Evolutionary conservation across 768 basidiomycete species (phyloP).

Genomic region (Amanita pallidorosea): DNA sequence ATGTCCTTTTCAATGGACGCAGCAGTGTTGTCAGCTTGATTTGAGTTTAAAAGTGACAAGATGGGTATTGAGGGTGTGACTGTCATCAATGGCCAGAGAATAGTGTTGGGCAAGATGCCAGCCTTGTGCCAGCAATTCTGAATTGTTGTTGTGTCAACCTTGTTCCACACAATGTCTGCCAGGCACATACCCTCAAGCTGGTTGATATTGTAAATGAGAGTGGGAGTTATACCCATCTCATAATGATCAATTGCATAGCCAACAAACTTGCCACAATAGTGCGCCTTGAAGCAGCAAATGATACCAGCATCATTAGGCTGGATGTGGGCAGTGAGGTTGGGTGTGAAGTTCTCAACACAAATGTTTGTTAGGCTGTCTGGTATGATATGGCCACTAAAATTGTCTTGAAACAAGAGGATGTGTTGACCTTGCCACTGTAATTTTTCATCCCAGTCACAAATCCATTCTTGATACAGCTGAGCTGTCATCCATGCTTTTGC

Average conservation of each 20-base stretch:
- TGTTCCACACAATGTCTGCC: too few relatives aligned
- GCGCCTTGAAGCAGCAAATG: slow-evolving; percentile 23
- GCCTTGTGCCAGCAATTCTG: too few relatives aligned
- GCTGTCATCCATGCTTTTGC: too few relatives aligned
- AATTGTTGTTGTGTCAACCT: neutral
- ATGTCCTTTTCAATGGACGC: too few relatives aligned
- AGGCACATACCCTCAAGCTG: too few relatives aligned
- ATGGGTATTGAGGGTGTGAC: slow-evolving; percentile 13
- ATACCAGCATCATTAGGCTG: slow-evolving; percentile 26
- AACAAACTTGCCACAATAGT: slow-evolving; percentile 14
- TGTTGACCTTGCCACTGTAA: neutral
- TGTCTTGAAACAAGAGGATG: too few relatives aligned
- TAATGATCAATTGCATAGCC: slow-evolving; percentile 12
- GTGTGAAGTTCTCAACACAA: slow-evolving; percentile 18
- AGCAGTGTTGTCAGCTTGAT: too few relatives aligned
- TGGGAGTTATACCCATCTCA: neutral
- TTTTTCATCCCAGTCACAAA: too few relatives aligned
- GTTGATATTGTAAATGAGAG: too few relatives aligned
- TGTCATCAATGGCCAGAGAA: neutral
- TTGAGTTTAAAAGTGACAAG: slow-evolving; percentile 11
- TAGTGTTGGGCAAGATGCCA: neutral
- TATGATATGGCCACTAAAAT: too few relatives aligned
- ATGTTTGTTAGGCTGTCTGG: slow-evolving; percentile 9
- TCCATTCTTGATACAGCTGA: too few relatives aligned
- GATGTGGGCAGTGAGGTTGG: slow-evolving; percentile 24